Conservation (phyloP, 306 rosid genomes). For the Morella rubra region DNA sequence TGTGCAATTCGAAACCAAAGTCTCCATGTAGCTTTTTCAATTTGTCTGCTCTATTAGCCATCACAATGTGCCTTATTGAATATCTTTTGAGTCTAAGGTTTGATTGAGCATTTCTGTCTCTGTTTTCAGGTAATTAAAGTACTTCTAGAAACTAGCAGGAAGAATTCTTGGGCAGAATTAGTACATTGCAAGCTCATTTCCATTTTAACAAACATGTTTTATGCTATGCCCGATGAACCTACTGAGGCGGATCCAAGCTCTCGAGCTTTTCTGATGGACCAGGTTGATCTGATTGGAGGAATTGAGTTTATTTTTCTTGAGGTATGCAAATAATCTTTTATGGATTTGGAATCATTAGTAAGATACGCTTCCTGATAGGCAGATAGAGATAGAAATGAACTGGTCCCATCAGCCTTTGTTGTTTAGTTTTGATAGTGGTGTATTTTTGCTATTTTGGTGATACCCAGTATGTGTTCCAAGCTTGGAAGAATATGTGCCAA, state of each 20-base stretch:
- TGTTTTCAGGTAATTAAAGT: slow-evolving; percentile 69
- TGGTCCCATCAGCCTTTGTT: neutral
- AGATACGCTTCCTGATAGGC: slow-evolving; percentile 11
- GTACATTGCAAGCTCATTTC: slow-evolving; percentile 93
- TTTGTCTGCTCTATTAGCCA: neutral
- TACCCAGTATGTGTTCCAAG: neutral
- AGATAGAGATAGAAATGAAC: neutral
- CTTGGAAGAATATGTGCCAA: neutral
- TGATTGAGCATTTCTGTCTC: slow-evolving; percentile 29
- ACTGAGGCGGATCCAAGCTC: slow-evolving; percentile 38
- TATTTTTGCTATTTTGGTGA: neutral
- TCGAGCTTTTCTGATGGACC: slow-evolving; percentile 70
- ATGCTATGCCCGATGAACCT: slow-evolving; percentile 63
- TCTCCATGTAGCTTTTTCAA: slow-evolving; percentile 12
- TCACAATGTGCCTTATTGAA: slow-evolving; percentile 21
- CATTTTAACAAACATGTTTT: slow-evolving; percentile 92
- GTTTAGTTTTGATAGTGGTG: neutral
- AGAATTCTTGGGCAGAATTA: slow-evolving; percentile 93
- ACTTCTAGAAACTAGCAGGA: slow-evolving; percentile 73
- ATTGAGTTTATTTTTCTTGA: slow-evolving; percentile 78
- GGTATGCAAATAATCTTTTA: slow-evolving; percentile 47
- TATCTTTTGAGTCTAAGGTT: slow-evolving; percentile 26
- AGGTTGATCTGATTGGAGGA: slow-evolving; percentile 95
- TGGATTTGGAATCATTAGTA: neutral
- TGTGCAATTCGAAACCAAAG: neutral